A percentile compares a stretch with the other conserved stretches of the same genome.
phyloP scores from a whole-genome alignment of 2,329 filamentous ascomycete species.

The Fusarium annulatum region DNA sequence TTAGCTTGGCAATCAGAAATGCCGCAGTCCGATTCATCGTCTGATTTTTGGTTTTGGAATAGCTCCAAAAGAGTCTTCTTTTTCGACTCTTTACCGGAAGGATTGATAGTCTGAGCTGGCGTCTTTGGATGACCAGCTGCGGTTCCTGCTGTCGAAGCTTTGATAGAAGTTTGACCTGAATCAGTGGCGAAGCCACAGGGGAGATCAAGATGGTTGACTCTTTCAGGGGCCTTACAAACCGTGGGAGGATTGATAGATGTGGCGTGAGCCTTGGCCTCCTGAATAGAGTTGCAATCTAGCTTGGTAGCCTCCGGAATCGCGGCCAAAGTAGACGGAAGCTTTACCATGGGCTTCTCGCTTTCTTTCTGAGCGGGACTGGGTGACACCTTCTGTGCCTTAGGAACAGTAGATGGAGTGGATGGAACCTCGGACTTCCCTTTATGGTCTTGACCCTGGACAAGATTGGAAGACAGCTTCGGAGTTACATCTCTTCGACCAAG shows the following conservation, averaged over 20 bases:
- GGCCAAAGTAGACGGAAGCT: not conserved
- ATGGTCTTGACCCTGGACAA: not conserved
- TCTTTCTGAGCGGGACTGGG: not conserved
- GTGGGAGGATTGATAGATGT: not conserved
- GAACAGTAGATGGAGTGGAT: not conserved
- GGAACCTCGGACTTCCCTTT: not conserved
- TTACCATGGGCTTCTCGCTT: not conserved
- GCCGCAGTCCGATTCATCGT: not conserved
- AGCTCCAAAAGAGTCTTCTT: not conserved
- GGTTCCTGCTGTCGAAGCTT: not conserved
- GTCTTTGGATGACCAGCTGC: not conserved
- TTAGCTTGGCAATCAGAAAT: not conserved
- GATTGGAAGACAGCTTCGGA: not conserved
- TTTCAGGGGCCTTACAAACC: not conserved
- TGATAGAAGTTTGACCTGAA: not conserved
- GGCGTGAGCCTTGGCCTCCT: not conserved
- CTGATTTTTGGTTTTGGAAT: not conserved
- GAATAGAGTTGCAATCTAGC: not conserved
- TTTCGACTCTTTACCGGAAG: not conserved
- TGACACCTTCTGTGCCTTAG: not conserved
- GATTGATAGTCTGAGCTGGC: not conserved
- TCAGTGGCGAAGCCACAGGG: not conserved
- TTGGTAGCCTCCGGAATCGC: not conserved
- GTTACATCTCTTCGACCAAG: constrained; percentile 29
- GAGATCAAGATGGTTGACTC: not conserved